Conservation (phyloP, 306 rosid genomes). For the Dalbergia oliveri region DNA sequence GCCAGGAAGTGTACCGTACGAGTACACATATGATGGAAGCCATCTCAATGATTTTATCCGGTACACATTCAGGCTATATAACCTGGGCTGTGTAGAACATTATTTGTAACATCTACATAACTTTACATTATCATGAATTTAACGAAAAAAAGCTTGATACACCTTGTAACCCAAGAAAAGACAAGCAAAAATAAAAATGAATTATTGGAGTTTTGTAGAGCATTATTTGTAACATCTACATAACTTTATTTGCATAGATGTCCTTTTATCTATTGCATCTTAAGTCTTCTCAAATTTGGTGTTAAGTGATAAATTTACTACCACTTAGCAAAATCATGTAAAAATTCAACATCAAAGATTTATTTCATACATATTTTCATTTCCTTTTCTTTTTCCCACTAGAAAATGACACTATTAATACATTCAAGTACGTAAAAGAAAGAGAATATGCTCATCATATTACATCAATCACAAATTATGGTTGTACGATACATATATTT, state of each 20-base stretch:
- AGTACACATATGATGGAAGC: background rate
- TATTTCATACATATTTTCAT: too few species aligned
- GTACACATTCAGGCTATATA: conserved; percentile 16
- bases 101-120: too few species aligned
- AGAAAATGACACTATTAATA: background rate
- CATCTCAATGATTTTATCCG: background rate
- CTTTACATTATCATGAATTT: too few species aligned
- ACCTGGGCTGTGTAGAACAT: background rate
- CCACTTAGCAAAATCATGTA: too few species aligned
- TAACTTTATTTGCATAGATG: too few species aligned
- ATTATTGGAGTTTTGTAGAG: too few species aligned
- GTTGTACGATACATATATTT: background rate
- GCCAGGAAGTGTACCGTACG: background rate
- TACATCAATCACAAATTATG: background rate
- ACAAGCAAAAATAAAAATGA: too few species aligned
- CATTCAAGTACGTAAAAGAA: background rate
- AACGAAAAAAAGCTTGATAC: conserved; percentile 54
- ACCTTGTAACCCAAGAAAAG: background rate
- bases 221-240: too few species aligned
- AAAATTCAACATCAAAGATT: too few species aligned
- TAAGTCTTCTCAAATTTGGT: background rate
- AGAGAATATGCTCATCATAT: conserved; percentile 6
- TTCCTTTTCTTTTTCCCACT: background rate
- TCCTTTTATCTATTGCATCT: background rate
- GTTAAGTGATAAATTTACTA: background rate